Evolutionary conservation across 2,329 filamentous ascomycete species (phyloP), one percentile per base, ranked within the genome.

Genomic region (Botrytis squamosa): DNA sequence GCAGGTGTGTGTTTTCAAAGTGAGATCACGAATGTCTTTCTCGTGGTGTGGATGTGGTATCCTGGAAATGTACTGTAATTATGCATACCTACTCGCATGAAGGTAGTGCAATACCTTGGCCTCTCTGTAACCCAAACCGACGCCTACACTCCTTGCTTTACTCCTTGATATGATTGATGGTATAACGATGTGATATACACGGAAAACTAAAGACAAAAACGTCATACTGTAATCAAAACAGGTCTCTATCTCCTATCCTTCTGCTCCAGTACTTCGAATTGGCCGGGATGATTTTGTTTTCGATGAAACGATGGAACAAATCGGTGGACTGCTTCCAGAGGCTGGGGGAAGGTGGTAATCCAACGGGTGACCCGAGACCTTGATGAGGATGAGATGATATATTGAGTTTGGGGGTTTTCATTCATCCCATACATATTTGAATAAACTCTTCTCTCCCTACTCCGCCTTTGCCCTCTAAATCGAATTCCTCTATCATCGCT

Each of bases 401-500:
- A 29, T 33, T 57, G 49, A 49, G n/a, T 33, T 22, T 68, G 42
- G 42, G 29, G 46, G n/a, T 57, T 29, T 57, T 57, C 52, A 42
- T 57, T 69, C 52, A 81, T 64, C 80, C 79, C 81, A 82, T 81
- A 75, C 81, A 82, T 76, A 82, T 82, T n/a, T 75, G 76, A 46
- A 82, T 76, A 80, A 92, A 92, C 82, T 92, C 90, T 74, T 92
- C 90, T 77, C 89, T 85, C 76, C 88, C 89, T 12, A 92, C 90
- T 72, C 88, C 94, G 18, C 95, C 95, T 78, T 97, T 97, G 1
- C 94, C 95, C 81, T 97, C 93, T 77, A 98, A 87, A 84, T 99
- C 96, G 85, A 98, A 97, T 83, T 98, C 95, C 80, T 98, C 94
- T 84, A 99, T 96, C 96, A 99, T 99, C 77, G 94, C 94, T 78